Conservation (phyloP, 306 rosid species). For the Trichosanthes truncata region DNA sequence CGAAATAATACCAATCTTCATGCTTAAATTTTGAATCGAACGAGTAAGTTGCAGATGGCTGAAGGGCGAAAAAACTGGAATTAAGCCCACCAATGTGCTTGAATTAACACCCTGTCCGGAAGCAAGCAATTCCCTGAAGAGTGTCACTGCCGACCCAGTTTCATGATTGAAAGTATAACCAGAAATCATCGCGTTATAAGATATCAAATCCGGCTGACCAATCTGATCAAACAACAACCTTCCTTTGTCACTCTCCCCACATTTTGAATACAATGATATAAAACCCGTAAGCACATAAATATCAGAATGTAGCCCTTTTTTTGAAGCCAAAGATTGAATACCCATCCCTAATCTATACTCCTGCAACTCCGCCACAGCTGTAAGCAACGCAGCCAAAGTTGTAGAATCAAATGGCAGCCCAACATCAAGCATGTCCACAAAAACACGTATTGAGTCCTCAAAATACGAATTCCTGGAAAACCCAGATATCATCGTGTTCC, state of each 20-base stretch:
- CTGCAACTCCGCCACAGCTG: constrained; percentile 67
- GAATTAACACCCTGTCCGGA: constrained; percentile 47
- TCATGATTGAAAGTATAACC: constrained; percentile 63
- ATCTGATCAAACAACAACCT: constrained; percentile 54
- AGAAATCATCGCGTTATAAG: constrained; percentile 83
- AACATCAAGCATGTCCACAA: constrained; percentile 42
- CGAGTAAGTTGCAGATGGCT: constrained; percentile 49
- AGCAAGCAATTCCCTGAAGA: constrained; percentile 53
- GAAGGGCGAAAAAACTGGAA: constrained; percentile 73
- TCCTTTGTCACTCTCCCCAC: constrained; percentile 40
- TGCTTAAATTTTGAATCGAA: constrained; percentile 55
- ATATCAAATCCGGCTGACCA: constrained; percentile 50
- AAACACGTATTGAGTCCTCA: constrained; percentile 33
- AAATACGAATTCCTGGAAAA: constrained; percentile 47
- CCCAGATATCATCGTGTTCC: constrained; percentile 81
- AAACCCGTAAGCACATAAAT: constrained; percentile 63
- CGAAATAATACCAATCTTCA: constrained; percentile 47
- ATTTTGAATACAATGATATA: constrained; percentile 73
- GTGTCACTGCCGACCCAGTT: constrained; percentile 40
- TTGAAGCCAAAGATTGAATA: constrained; percentile 62
- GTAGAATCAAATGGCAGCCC: constrained; percentile 48
- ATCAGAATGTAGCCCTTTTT: constrained; percentile 49
- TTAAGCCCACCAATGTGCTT: constrained; percentile 75
- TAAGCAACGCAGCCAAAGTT: constrained; percentile 52
- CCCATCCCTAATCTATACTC: constrained; percentile 52